Evolutionary conservation across 78 protist genomes (phyloP).

Genomic region (Kipferlia bialata): DNA sequence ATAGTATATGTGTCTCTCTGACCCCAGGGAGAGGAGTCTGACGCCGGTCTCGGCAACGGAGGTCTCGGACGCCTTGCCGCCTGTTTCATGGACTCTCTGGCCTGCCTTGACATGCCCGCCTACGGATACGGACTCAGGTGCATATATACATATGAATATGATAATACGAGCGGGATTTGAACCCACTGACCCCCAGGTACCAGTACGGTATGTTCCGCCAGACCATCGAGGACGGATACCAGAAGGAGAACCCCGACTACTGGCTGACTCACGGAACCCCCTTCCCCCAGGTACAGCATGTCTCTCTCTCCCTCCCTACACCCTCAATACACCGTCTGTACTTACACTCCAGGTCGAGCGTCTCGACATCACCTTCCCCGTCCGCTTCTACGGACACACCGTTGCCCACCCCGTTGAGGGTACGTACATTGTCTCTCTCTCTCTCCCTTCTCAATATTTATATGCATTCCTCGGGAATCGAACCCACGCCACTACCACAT

Average conservation of each 20-base stretch:
- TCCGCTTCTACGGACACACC: constrained; percentile 50
- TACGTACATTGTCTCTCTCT: not conserved
- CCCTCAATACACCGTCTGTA: too few relatives aligned
- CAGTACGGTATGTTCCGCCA: constrained; percentile 81
- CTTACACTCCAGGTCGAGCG: constrained; percentile 74
- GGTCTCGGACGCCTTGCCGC: constrained; percentile 87
- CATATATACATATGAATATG: too few relatives aligned
- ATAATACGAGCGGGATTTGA: too few relatives aligned
- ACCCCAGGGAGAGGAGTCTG: constrained; percentile 71
- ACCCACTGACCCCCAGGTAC: too few relatives aligned
- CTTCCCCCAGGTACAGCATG: too few relatives aligned
- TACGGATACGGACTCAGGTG: constrained; percentile 72
- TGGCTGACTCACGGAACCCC: constrained; percentile 68
- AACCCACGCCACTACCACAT: too few relatives aligned
- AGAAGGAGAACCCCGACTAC: constrained; percentile 68
- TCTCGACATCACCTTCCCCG: constrained; percentile 46
- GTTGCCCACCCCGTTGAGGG: not conserved
- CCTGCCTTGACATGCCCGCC: constrained; percentile 71
- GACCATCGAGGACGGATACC: constrained; percentile 67
- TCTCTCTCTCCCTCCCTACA: too few relatives aligned
- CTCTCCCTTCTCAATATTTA: too few relatives aligned
- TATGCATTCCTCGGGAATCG: too few relatives aligned
- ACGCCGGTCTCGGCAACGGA: constrained; percentile 90
- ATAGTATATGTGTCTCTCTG: too few relatives aligned
- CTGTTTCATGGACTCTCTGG: constrained; percentile 64